Evolutionary conservation across 2,329 filamentous ascomycete genomes (phyloP).

Genomic region (Aspergillus puulaauensis): DNA sequence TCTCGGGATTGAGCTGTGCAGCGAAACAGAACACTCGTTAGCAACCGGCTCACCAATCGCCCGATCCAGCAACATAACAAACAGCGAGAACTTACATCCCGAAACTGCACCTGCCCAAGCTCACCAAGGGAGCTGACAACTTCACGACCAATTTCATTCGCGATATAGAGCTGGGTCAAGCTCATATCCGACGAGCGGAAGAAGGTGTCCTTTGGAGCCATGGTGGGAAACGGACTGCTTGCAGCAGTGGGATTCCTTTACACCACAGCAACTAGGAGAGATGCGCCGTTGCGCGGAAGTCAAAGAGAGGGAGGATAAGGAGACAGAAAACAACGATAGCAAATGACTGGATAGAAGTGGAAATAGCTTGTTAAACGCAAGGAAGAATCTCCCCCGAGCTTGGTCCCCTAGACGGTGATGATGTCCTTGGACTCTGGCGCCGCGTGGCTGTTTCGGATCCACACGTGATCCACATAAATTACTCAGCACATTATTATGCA

Average conservation of each 20-base stretch:
- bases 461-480: constrained; percentile 18
- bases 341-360: not conserved
- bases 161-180: constrained; percentile 99
- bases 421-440: constrained; percentile 11
- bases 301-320: not conserved
- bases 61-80: not conserved
- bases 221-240: constrained; percentile 37
- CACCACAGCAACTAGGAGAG: constrained; percentile 16
- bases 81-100: constrained; percentile 69
- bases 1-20: constrained; percentile 80
- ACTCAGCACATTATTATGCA: not conserved
- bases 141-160: constrained; percentile 97
- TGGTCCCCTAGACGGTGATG: constrained; percentile 3
- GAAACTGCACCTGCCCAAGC: constrained; percentile 93
- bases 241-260: constrained; percentile 21
- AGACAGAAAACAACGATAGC: constrained; percentile 13
- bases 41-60: not conserved
- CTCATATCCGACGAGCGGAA: constrained; percentile 99
- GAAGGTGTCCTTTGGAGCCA: constrained; percentile 81
- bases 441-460: constrained; percentile 17
- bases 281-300: constrained; percentile 5
- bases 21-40: not conserved
- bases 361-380: constrained; percentile 3
- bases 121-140: constrained; percentile 95
- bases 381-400: constrained; percentile 9